Percentiles rank a stretch among this genome's conserved stretches.
Conservation (phyloP, 139 green algal species). For the Volvox africanus region DNA sequence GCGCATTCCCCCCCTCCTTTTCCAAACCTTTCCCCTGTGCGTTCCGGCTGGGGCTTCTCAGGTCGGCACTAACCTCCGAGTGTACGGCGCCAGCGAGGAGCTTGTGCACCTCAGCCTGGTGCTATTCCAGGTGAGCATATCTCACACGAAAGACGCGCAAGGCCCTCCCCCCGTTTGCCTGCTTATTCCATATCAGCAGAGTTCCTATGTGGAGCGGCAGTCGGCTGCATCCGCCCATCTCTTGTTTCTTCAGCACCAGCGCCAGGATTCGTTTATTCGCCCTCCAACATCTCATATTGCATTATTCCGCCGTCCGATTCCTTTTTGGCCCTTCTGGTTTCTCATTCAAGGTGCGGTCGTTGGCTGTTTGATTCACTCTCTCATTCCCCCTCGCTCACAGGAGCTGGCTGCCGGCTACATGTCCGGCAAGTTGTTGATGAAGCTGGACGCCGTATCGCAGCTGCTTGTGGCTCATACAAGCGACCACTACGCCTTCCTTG, state of each 20-base stretch:
- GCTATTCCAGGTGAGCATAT: constrained; percentile 86
- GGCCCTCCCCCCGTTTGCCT: not conserved
- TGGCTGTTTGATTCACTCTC: not conserved
- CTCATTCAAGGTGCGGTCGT: no score
- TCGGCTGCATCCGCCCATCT: no score
- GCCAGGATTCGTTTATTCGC: no score
- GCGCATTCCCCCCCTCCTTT: not conserved
- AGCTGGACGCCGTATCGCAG: constrained; percentile 90
- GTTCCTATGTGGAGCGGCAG: no score
- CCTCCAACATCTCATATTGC: no score
- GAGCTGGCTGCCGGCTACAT: constrained; percentile 96
- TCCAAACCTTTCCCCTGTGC: not conserved
- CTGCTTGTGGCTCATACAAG: constrained; percentile 90
- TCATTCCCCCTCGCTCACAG: constrained; percentile 51
- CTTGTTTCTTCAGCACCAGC: no score
- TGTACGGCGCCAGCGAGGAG: constrained; percentile 84
- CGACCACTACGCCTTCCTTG: constrained; percentile 90
- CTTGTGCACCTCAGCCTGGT: constrained; percentile 90
- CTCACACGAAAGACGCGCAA: not conserved
- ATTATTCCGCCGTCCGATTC: no score
- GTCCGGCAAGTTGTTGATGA: constrained; percentile 96
- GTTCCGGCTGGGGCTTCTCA: not conserved
- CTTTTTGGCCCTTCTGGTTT: no score
- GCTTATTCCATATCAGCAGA: no score
- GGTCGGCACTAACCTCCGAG: constrained; percentile 87